phyloP scores from a whole-genome alignment of 2,329 filamentous ascomycete genomes.

The Sarocladium oryzae region DNA sequence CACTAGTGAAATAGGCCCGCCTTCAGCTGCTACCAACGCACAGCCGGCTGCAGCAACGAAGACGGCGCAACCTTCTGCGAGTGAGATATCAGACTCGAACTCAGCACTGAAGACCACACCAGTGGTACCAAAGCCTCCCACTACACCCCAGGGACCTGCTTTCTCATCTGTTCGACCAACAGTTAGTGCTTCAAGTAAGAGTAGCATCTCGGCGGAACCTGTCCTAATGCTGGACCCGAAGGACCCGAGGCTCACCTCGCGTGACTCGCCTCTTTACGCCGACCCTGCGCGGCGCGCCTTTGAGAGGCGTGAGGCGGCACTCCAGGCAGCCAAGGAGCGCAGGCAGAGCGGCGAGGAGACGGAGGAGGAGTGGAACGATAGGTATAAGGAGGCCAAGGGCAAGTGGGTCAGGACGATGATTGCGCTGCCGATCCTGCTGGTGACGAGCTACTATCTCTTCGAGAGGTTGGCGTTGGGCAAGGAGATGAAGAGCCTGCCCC shows the following conservation, averaged over 20 bases:
- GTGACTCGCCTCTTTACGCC: constrained; percentile 1
- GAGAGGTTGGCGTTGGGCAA: constrained; percentile 31
- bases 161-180: not conserved
- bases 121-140: not conserved
- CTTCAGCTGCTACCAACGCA: too few species aligned
- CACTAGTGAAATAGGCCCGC: too few species aligned
- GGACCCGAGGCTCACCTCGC: not conserved
- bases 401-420: constrained; percentile 43
- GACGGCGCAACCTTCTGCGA: not conserved
- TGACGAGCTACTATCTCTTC: constrained; percentile 49
- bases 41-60: not conserved
- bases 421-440: constrained; percentile 46
- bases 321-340: constrained; percentile 13
- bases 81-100: not conserved
- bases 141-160: not conserved
- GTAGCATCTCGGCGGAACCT: not conserved
- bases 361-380: constrained; percentile 31
- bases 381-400: constrained; percentile 37
- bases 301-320: constrained; percentile 16
- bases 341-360: constrained; percentile 13
- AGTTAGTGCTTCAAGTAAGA: not conserved
- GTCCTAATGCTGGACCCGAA: not conserved
- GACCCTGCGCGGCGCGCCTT: constrained; percentile 15
- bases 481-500: constrained; percentile 17
- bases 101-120: not conserved